Conservation (phyloP, 495 filamentous ascomycete species). For the Penicillium verhagenii region DNA sequence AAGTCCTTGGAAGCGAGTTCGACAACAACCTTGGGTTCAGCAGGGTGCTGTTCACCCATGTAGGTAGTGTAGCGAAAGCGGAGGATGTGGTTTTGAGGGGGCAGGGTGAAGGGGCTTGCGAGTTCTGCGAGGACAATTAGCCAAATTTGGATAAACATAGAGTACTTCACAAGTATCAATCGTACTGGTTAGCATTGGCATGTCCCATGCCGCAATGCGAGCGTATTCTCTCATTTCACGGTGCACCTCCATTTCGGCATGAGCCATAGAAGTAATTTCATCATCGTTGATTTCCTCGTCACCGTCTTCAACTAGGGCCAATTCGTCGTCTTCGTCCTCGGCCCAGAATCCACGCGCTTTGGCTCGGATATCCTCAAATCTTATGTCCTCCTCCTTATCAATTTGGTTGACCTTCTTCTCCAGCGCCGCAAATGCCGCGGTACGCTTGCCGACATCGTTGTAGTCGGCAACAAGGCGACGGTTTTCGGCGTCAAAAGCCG, state of each 20-base stretch:
- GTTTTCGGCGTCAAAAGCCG: constrained; percentile 43
- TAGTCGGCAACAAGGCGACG: constrained; percentile 36
- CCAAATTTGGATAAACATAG: not conserved
- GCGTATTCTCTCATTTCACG: constrained; percentile 87
- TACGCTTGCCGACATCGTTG: constrained; percentile 37
- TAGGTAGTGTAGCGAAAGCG: constrained; percentile 98
- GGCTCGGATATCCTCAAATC: constrained; percentile 34
- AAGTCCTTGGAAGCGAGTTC: constrained; percentile 77
- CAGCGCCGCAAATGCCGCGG: constrained; percentile 30
- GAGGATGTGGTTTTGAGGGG: constrained; percentile 65
- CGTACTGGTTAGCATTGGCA: constrained; percentile 87
- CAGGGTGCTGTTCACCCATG: constrained; percentile 90
- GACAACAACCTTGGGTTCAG: constrained; percentile 87
- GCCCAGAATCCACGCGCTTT: constrained; percentile 50
- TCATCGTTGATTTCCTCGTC: constrained; percentile 70
- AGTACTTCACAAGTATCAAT: constrained; percentile 8
- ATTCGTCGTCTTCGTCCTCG: constrained; percentile 53
- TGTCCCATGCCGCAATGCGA: constrained; percentile 88
- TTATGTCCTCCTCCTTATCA: constrained; percentile 32
- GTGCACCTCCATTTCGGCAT: constrained; percentile 85
- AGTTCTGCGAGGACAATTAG: constrained; percentile 57
- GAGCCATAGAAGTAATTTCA: constrained; percentile 76
- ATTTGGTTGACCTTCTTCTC: constrained; percentile 31
- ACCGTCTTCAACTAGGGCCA: constrained; percentile 52
- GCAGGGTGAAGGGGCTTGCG: constrained; percentile 71